Evolutionary conservation across 495 filamentous ascomycete genomes (phyloP).

Genomic region (Beverwykella pulmonaria): DNA sequence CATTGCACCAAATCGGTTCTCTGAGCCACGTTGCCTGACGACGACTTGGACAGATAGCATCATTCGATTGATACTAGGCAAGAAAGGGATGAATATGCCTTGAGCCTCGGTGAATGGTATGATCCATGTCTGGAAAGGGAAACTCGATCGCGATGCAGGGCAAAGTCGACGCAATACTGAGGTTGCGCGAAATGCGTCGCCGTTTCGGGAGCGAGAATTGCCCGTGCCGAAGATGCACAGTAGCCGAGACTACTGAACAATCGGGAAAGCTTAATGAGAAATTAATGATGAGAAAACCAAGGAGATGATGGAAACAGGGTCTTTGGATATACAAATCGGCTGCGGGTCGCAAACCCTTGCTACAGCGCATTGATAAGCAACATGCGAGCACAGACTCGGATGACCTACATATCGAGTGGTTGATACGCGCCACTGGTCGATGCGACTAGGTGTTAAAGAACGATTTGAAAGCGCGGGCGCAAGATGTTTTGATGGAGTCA

Average conservation of each 20-base stretch:
- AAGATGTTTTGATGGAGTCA: conserved; percentile 19
- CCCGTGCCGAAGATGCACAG: conserved; percentile 9
- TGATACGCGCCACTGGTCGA: conserved; percentile 7
- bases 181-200: not conserved
- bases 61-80: not conserved
- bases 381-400: conserved; percentile 15
- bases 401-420: conserved; percentile 16
- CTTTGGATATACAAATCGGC: conserved; percentile 13
- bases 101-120: not conserved
- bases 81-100: not conserved
- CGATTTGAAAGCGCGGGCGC: conserved; percentile 3
- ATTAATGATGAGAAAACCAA: conserved; percentile 8
- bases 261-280: conserved; percentile 12
- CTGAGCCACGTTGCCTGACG: conserved; percentile 35
- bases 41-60: conserved; percentile 5
- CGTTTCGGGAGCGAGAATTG: conserved; percentile 5
- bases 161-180: not conserved
- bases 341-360: not conserved
- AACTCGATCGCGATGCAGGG: not conserved
- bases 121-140: not conserved
- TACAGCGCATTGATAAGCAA: conserved; percentile 30
- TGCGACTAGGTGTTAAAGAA: conserved; percentile 10
- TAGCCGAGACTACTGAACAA: not conserved
- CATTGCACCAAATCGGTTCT: conserved; percentile 15
- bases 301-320: not conserved